Conservation (phyloP, 306 rosid genomes). For the Casuarina cunninghamiana region DNA sequence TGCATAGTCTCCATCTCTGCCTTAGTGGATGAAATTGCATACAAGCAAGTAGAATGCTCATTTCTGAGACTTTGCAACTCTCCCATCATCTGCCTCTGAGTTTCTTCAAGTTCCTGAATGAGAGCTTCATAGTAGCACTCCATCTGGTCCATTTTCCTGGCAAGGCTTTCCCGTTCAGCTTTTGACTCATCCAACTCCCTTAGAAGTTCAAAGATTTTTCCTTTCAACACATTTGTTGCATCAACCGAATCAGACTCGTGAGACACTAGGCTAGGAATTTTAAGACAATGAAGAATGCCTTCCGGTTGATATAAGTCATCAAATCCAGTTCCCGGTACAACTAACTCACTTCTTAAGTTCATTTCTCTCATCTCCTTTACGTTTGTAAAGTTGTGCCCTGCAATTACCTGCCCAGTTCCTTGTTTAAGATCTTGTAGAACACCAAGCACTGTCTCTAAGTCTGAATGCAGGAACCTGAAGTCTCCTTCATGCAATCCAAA, state of each 20-base stretch:
- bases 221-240: conserved; percentile 68
- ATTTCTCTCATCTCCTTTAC: conserved; percentile 45
- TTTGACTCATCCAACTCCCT: conserved; percentile 82
- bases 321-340: conserved; percentile 60
- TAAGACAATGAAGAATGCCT: conserved; percentile 53
- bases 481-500: conserved; percentile 72
- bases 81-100: conserved; percentile 89
- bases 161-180: conserved; percentile 79
- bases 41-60: conserved; percentile 86
- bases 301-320: conserved; percentile 69
- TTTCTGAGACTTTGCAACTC: conserved; percentile 90
- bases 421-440: conserved; percentile 69
- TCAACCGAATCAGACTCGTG: conserved; percentile 69
- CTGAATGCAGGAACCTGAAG: conserved; percentile 54
- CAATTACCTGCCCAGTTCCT: conserved; percentile 55
- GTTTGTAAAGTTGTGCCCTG: conserved; percentile 36
- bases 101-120: conserved; percentile 96
- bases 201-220: conserved; percentile 67
- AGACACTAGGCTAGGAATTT: conserved; percentile 55
- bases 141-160: conserved; percentile 95
- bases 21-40: conserved; percentile 84
- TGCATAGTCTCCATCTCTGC: conserved; percentile 77
- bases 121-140: conserved; percentile 99
- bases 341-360: conserved; percentile 46
- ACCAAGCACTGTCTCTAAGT: conserved; percentile 62